A percentile compares a stretch with the other conserved stretches of the same genome.
Evolutionary conservation across 176 grass and related monocot genomes (phyloP).

Genomic region (Phoenix dactylifera): DNA sequence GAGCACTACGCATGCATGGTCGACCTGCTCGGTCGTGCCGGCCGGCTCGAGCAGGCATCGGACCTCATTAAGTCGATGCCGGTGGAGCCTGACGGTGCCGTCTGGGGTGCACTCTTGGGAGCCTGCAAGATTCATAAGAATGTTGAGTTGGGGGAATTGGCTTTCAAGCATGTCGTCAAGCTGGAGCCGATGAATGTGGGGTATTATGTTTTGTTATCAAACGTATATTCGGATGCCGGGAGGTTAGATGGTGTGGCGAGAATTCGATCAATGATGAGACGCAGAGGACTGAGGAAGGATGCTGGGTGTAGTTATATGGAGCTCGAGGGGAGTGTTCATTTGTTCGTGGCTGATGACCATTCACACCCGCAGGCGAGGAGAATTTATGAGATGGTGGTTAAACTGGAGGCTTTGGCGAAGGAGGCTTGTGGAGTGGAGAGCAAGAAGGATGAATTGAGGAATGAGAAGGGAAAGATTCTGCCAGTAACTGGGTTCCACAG

Average conservation of each 20-base stretch:
- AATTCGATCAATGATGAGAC: conserved; percentile 45
- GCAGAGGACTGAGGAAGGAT: conserved; percentile 55
- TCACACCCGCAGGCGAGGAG: conserved; percentile 47
- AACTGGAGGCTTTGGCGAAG: conserved; percentile 39
- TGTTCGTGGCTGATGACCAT: conserved; percentile 78
- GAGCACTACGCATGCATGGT: conserved; percentile 73
- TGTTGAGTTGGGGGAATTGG: conserved; percentile 31
- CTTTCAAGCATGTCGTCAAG: conserved; percentile 36
- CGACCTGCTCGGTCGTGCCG: conserved; percentile 54
- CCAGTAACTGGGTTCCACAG: conserved; percentile 45
- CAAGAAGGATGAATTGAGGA: not conserved
- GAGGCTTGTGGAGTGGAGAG: not conserved
- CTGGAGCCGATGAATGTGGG: conserved; percentile 49
- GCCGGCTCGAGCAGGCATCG: conserved; percentile 33
- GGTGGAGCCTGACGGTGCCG: conserved; percentile 37
- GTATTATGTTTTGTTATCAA: conserved; percentile 62
- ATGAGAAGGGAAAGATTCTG: not conserved
- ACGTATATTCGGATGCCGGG: conserved; percentile 46
- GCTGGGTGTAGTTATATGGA: conserved; percentile 64
- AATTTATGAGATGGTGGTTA: conserved; percentile 42
- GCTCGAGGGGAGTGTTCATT: conserved; percentile 37
- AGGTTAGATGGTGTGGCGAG: conserved; percentile 29
- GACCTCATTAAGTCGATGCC: conserved; percentile 48
- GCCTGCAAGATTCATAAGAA: conserved; percentile 73
- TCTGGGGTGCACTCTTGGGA: conserved; percentile 70